Evolutionary conservation across 2,329 filamentous ascomycete genomes (phyloP), one percentile per base, ranked within the genome.

Genomic region (Ceratocystis colombiana): DNA sequence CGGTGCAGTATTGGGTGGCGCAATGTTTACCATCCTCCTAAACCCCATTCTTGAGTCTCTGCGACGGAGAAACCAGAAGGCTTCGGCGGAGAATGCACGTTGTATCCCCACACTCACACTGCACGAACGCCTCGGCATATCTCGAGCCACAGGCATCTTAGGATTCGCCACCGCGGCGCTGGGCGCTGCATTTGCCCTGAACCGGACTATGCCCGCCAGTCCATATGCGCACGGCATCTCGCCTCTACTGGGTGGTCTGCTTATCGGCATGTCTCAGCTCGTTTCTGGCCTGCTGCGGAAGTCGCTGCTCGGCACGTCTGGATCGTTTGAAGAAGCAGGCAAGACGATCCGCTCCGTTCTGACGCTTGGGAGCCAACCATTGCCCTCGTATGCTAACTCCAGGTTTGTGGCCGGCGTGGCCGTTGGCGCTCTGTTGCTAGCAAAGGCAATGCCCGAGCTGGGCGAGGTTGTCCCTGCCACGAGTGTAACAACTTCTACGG

Each of bases 261-360:
- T 83, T 66, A 82, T 89, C 67, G 84, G 82, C 1, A 71, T 76
- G 1, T 79, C 83, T 0, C 86, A 88, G 73, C 74, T 83, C 6
- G 72, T 81, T 3, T 86, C 83, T 0, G 72, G 87, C 0, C 67
- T 82, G 10, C 71, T 80, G 44, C 80, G 84, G 28, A 77, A 77
- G 25, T 75, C 78, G 50, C 77, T 86, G 67, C 72, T 89, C 2
- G 85, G 86, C 5, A 80, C 85, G 1, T 88, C 85, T 2, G 77
- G 77, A 1, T 81, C 80, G 0, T 88, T 84, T 70, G 83, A 87
- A 70, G 84, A 88, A 70, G 69, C 81, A 4, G 85, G 84, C 7
- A 79, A 79, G 65, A 77, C 79, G 69, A 77, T 85, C 68, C 80
- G 79, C 76, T 77, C 77, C 71, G 53, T 78, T 1, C 64, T 75